Percentiles rank a stretch among this genome's conserved stretches.
phyloP scores from a whole-genome alignment of 306 rosid species.

The Gillenia trifoliata region DNA sequence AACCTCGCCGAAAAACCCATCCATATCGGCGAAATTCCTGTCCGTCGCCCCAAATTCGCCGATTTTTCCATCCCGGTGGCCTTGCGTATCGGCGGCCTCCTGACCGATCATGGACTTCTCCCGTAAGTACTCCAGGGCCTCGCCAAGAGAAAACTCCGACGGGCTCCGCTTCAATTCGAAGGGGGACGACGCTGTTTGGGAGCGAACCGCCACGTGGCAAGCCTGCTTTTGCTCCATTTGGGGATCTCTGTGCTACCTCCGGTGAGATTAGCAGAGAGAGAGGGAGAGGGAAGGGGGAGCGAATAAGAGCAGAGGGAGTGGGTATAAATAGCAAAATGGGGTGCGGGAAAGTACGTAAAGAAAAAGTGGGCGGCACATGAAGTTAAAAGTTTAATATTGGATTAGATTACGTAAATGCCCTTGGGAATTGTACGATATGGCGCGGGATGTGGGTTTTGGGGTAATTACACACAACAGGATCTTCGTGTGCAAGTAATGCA shows the following conservation, averaged over 20 bases:
- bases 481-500: constrained; percentile 23
- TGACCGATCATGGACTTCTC: constrained; percentile 6
- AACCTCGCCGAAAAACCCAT: constrained; percentile 23
- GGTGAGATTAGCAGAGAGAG: constrained; percentile 10
- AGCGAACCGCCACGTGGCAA: constrained; percentile 12
- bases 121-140: background rate
- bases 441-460: background rate
- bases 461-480: background rate
- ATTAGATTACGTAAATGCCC: constrained; percentile 30
- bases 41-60: constrained; percentile 20
- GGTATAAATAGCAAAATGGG: constrained; percentile 33
- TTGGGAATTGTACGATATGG: background rate
- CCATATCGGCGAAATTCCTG: constrained; percentile 18
- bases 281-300: constrained; percentile 13
- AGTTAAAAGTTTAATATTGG: constrained; percentile 22
- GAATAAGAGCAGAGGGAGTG: constrained; percentile 1
- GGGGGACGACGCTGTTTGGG: constrained; percentile 12
- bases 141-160: constrained; percentile 47
- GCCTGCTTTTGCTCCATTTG: constrained; percentile 32
- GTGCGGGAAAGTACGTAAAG: background rate
- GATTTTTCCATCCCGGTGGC: constrained; percentile 25
- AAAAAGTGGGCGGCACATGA: constrained; percentile 54
- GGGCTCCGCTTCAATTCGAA: constrained; percentile 33
- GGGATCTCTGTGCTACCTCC: background rate
- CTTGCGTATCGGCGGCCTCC: background rate